A percentile compares a stretch with the other conserved stretches of the same genome.
These are phyloP conservation scores for Claviceps pusilla DNA, from an alignment of 2,329 filamentous ascomycete genomes.

Conservation along the genomic window DNA sequence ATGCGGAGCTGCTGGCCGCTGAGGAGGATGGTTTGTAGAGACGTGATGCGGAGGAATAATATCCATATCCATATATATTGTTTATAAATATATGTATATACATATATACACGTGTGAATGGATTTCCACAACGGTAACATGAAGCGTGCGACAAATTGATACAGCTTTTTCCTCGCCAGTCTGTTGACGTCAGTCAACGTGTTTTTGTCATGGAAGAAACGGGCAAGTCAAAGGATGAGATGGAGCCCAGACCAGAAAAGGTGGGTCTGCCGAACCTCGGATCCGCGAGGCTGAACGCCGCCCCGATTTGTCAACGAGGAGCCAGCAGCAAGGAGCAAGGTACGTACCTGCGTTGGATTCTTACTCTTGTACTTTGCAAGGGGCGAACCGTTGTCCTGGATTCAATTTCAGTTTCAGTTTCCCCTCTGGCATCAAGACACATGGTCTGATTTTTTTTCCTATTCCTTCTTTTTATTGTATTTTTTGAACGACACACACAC, in stretches of 20 bases:
- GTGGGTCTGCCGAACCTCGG: constrained; percentile 1
- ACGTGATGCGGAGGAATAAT: not conserved
- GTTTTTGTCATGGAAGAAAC: not conserved
- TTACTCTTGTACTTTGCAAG: not conserved
- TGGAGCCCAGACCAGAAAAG: not conserved
- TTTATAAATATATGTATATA: not conserved
- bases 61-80: not conserved
- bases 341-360: too few relatives aligned
- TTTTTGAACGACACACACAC: too few relatives aligned
- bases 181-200: not conserved
- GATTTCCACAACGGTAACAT: too few relatives aligned
- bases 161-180: too few relatives aligned
- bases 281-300: not conserved
- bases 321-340: too few relatives aligned
- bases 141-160: too few relatives aligned
- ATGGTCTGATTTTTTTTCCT: too few relatives aligned
- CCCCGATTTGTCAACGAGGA: too few relatives aligned
- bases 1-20: constrained; percentile 65
- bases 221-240: too few relatives aligned
- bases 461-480: too few relatives aligned
- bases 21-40: constrained; percentile 42
- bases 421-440: not conserved
- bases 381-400: not conserved
- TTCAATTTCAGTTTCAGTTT: not conserved
- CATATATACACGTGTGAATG: not conserved